Percentiles rank a stretch among this genome's conserved stretches.
Conservation (phyloP, 345 rosid species). For the Clausena lansium region DNA sequence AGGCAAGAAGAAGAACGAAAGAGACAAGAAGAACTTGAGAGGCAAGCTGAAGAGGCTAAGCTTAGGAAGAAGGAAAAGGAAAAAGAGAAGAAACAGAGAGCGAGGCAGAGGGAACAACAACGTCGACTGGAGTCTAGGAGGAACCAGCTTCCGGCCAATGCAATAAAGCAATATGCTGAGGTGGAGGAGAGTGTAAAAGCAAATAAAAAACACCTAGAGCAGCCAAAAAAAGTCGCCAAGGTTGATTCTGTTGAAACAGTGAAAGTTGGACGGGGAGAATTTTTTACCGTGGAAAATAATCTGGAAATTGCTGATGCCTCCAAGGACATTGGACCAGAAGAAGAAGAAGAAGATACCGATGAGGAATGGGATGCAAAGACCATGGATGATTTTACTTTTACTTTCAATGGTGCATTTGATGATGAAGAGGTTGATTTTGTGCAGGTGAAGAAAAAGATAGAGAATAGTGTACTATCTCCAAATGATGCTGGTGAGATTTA, state of each 20-base stretch:
- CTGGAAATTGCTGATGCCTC: slow-evolving; percentile 39
- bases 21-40: slow-evolving; percentile 81
- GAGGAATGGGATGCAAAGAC: slow-evolving; percentile 95
- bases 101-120: slow-evolving; percentile 80
- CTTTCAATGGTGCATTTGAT: slow-evolving; percentile 73
- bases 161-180: slow-evolving; percentile 61
- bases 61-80: slow-evolving; percentile 83
- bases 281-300: slow-evolving; percentile 38
- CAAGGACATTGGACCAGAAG: slow-evolving; percentile 59
- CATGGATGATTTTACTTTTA: slow-evolving; percentile 82
- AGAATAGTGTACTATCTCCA: slow-evolving; percentile 31
- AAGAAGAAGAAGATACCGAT: slow-evolving; percentile 49
- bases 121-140: slow-evolving; percentile 79
- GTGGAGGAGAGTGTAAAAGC: slow-evolving; percentile 43
- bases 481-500: slow-evolving; percentile 38
- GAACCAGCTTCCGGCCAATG: slow-evolving; percentile 66
- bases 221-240: slow-evolving; percentile 31
- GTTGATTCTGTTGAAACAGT: slow-evolving; percentile 43
- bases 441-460: slow-evolving; percentile 53
- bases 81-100: slow-evolving; percentile 88
- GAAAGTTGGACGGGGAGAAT: slow-evolving; percentile 41
- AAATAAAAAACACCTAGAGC: slow-evolving; percentile 39
- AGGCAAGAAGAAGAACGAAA: slow-evolving; percentile 35
- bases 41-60: slow-evolving; percentile 91
- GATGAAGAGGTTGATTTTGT: slow-evolving; percentile 75